Conservation (phyloP, 306 rosid genomes). For the Gleditsia sinensis region DNA sequence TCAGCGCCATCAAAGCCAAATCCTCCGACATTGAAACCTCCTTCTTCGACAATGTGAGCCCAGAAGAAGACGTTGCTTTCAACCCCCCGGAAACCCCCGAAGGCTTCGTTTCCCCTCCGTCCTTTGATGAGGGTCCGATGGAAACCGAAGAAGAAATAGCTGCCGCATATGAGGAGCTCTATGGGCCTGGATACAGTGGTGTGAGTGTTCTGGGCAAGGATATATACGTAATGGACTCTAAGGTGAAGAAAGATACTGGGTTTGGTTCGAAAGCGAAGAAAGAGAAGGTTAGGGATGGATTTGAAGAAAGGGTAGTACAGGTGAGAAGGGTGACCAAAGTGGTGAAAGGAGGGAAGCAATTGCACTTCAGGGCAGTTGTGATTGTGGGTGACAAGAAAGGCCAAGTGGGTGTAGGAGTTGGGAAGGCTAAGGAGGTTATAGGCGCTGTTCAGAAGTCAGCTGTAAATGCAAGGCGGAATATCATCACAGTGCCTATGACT, state of each 20-base stretch:
- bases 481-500: constrained; percentile 71
- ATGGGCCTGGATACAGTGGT: constrained; percentile 89
- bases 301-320: constrained; percentile 89
- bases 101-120: constrained; percentile 63
- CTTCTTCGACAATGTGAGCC: constrained; percentile 61
- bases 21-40: constrained; percentile 65
- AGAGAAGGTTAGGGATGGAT: constrained; percentile 80
- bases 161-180: constrained; percentile 76
- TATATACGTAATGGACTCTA: constrained; percentile 71
- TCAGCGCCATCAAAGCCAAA: constrained; percentile 33
- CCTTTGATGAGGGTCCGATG: constrained; percentile 69
- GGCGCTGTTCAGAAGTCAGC: constrained; percentile 80
- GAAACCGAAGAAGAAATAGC: constrained; percentile 84
- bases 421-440: constrained; percentile 76
- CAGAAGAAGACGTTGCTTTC: constrained; percentile 51
- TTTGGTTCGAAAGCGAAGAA: constrained; percentile 64
- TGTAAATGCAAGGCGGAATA: constrained; percentile 70
- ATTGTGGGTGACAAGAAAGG: constrained; percentile 94
- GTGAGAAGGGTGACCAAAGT: constrained; percentile 93
- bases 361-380: constrained; percentile 80
- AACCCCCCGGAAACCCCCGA: constrained; percentile 79
- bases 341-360: constrained; percentile 94
- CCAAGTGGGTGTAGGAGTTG: constrained; percentile 82
- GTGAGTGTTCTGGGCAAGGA: constrained; percentile 67
- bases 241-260: constrained; percentile 51